Percentiles rank a stretch among this genome's conserved stretches.
Conservation (phyloP, 2,329 filamentous ascomycete species). For the Thielaviopsis musarum region DNA sequence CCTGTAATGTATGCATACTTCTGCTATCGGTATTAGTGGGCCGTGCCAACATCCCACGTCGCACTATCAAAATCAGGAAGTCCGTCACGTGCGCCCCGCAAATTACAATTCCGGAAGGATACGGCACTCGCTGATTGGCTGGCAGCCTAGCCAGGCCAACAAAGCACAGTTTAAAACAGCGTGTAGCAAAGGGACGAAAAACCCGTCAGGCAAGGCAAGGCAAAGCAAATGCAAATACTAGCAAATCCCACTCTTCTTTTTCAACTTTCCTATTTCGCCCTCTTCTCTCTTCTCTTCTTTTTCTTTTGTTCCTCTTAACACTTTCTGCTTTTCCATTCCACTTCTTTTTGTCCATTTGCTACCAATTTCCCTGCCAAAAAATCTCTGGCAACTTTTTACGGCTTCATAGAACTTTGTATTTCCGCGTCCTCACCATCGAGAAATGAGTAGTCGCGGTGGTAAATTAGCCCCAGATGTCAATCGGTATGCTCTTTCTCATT, state of each 20-base stretch:
- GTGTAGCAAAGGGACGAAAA: not conserved
- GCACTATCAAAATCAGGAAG: not conserved
- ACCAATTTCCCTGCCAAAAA: not conserved
- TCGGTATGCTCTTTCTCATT: conserved; percentile 38
- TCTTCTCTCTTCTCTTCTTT: not conserved
- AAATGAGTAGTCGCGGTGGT: conserved; percentile 91
- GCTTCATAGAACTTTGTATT: conserved; percentile 3
- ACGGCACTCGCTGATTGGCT: not conserved
- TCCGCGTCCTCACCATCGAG: conserved; percentile 30
- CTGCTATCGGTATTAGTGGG: not conserved
- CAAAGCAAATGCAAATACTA: not conserved
- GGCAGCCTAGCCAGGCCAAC: not conserved
- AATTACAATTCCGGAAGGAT: not conserved
- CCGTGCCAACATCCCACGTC: not conserved
- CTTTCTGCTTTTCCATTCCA: conserved; percentile 1
- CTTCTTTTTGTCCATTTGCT: not conserved
- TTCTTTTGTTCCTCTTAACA: not conserved
- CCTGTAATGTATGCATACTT: not conserved
- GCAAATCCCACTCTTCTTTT: not conserved
- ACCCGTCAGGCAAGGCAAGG: not conserved
- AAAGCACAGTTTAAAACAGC: not conserved
- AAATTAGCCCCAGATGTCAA: conserved; percentile 99
- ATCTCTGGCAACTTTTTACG: not conserved
- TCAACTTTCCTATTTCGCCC: conserved; percentile 5
- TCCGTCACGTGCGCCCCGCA: conserved; percentile 4